Base-by-base conservation (phyloP, 2,329 filamentous ascomycete genomes). In the Diplocarpon mali region DNA sequence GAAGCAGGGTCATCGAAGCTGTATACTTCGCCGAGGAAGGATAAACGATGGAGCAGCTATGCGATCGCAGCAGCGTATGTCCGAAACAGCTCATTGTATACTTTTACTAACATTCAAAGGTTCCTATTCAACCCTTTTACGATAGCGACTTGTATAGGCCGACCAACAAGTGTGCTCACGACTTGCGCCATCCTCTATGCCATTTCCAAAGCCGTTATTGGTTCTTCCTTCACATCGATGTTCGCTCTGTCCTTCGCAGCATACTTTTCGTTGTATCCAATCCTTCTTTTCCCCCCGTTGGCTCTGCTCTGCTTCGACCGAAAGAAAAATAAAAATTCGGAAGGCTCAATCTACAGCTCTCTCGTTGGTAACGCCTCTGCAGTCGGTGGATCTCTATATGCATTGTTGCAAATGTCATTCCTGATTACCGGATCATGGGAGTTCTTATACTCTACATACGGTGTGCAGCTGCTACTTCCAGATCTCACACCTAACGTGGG, bases 121-220 rank as follows among this genome's bases (percentile, higher is more conserved):
- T 96, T 86, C 61, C 75, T 98, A 2, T 90, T 96, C 67, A 96
- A 93, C 62, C 92, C 92, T 0, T 94, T 95, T 61, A 94, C 89
- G 1, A 78, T 98, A 49, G 79, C 88, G 36, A 89, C 88, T 14
- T 96, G 90, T 62, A 74, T 98, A 47, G 90, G 85, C 20, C 83
- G 90, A 34, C 85, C 92, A 1, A 95, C 90, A 0, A 85, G 79
- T 50, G 80, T 90, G 46, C 90, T 98, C 62, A 89, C 88, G 1
- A 92, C 85, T 45, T 84, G 85, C 60, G 88, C 88, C 55, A 85
- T 95, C 54, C 76, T 96, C 27, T 78, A 85, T 52, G 85, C 90
- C 50, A 76, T 95, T 43, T 76, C 85, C 13, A 86, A 84, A 62
- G 90, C 90, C 35, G 79, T 89, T 38, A 68, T 73, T 24, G 88